These are phyloP conservation scores for Stephanodiscus minutulus DNA, from an alignment of 108 stramenopile genomes.

Conservation along the genomic window DNA sequence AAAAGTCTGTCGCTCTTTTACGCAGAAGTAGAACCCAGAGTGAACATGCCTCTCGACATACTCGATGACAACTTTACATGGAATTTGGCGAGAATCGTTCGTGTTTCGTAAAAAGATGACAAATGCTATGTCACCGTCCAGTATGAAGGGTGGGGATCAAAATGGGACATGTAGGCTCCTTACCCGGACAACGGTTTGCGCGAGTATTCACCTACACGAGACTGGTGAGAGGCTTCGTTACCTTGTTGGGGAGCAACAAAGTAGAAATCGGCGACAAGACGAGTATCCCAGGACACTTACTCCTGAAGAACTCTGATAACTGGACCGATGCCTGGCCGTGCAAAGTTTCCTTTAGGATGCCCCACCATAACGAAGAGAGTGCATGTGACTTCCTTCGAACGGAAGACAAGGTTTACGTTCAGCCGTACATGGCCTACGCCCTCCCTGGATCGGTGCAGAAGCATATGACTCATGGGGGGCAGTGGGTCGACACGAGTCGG, in stretches of 20 bases:
- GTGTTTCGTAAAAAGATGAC: background rate
- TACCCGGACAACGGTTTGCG: slow-evolving; percentile 7
- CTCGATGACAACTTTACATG: background rate
- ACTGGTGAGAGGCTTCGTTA: background rate
- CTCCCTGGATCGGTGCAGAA: slow-evolving; percentile 28
- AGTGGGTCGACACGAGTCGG: slow-evolving; percentile 16
- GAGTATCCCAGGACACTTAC: background rate
- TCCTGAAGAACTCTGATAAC: background rate
- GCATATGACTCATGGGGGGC: slow-evolving; percentile 25
- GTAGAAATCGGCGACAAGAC: background rate
- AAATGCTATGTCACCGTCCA: slow-evolving; percentile 6
- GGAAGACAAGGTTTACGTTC: slow-evolving; percentile 17
- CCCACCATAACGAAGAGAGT: background rate
- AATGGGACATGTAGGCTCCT: background rate
- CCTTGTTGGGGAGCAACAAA: background rate
- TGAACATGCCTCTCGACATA: slow-evolving; percentile 7
- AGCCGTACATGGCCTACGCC: slow-evolving; percentile 28
- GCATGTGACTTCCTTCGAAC: slow-evolving; percentile 1
- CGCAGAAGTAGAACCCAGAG: background rate
- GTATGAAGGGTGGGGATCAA: slow-evolving; percentile 2
- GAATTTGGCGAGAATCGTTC: background rate
- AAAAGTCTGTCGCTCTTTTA: background rate
- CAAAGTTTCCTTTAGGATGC: slow-evolving; percentile 2
- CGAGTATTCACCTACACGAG: background rate
- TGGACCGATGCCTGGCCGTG: slow-evolving; percentile 6